These are phyloP conservation scores for Purshia tridentata DNA, from an alignment of 306 rosid genomes.

Conservation along the genomic window DNA sequence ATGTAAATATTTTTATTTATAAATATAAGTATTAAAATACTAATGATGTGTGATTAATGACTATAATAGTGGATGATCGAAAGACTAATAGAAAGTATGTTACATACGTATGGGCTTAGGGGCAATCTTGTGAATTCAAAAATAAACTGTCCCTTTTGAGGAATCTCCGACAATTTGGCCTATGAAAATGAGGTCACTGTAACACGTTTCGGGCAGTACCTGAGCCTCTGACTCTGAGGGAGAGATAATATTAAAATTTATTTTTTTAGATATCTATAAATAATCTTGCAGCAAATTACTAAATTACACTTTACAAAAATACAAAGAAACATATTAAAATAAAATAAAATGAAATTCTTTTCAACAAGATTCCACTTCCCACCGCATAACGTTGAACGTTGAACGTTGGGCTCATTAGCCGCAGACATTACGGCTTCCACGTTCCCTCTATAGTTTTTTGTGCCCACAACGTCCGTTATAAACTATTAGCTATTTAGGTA, in stretches of 20 bases:
- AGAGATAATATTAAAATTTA: background rate
- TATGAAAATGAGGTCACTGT: conserved; percentile 14
- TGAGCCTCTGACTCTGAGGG: no score
- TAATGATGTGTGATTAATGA: no score
- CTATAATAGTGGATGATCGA: no score
- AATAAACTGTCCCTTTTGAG: background rate
- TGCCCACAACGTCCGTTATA: background rate
- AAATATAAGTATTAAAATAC: no score
- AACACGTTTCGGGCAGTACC: conserved; percentile 9
- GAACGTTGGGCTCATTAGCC: conserved; percentile 24
- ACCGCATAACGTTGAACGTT: conserved; percentile 15
- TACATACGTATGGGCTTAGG: no score
- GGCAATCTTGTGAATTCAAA: no score
- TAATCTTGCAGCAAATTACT: background rate
- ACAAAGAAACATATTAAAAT: background rate
- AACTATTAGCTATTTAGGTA: no score
- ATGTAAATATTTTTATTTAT: no score
- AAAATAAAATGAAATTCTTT: conserved; percentile 2
- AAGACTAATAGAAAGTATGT: no score
- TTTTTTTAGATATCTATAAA: no score
- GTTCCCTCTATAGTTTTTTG: background rate
- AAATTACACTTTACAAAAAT: background rate
- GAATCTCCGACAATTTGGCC: conserved; percentile 30
- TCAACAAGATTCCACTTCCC: conserved; percentile 8
- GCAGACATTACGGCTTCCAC: conserved; percentile 25